These are phyloP conservation scores for Ambrosia hybrid DNA, from an alignment of 140 eudicot genomes.

Conservation along the genomic window DNA sequence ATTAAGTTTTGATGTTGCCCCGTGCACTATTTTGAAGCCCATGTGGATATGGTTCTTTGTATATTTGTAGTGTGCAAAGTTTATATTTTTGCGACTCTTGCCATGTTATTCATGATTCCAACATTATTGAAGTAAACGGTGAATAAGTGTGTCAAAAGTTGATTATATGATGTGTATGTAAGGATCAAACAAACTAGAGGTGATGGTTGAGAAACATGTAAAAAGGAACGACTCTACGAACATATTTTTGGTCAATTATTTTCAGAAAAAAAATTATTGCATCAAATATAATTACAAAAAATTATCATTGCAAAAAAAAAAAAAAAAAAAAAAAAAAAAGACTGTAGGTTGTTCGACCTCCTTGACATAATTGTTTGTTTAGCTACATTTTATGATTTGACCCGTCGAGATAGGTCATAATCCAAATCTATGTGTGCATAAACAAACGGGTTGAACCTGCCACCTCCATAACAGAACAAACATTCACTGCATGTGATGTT, in stretches of 20 bases:
- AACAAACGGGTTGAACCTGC: neutral
- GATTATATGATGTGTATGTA: neutral
- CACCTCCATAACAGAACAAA: neutral
- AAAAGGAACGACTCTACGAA: neutral
- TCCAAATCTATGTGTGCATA: neutral
- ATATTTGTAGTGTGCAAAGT: neutral
- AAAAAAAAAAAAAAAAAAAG: neutral
- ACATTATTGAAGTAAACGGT: neutral
- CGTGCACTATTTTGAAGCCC: neutral
- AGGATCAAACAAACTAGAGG: neutral
- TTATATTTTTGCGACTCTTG: neutral
- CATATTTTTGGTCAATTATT: neutral
- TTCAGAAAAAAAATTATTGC: neutral
- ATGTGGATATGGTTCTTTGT: neutral
- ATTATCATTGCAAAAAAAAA: neutral
- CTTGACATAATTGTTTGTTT: constrained; percentile 3
- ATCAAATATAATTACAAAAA: neutral
- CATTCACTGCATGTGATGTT: neutral
- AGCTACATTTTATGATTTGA: neutral
- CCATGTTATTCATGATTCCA: neutral
- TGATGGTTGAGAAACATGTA: neutral
- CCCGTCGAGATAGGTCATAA: constrained; percentile 2
- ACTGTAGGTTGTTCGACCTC: neutral
- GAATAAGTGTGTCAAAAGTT: neutral
- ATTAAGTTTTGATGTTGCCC: neutral